These are phyloP conservation scores for Fomitopsis schrenkii DNA, from an alignment of 1,284 basidiomycete genomes.

Conservation along the genomic window DNA sequence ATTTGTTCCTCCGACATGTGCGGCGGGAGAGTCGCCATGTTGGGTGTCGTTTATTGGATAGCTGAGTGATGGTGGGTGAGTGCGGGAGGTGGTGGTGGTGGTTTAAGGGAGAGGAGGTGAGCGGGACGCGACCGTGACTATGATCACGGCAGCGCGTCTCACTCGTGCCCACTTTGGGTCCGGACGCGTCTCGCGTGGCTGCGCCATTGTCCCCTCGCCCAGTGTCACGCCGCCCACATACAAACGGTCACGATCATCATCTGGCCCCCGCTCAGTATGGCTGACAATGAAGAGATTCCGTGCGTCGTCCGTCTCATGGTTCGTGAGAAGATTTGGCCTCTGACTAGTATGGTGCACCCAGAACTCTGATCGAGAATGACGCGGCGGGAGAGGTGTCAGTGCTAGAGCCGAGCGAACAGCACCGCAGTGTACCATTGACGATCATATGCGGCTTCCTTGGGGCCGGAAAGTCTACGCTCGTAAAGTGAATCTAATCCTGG, in stretches of 20 bases:
- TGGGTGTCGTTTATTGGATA: not conserved
- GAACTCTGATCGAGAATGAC: constrained; percentile 42
- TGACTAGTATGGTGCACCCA: constrained; percentile 14
- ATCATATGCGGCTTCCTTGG: constrained; percentile 92
- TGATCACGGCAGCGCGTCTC: constrained; percentile 1
- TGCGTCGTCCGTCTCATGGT: constrained; percentile 10
- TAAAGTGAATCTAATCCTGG: constrained; percentile 48
- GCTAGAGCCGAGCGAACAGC: constrained; percentile 4
- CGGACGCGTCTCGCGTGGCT: not conserved
- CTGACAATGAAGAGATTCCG: constrained; percentile 25
- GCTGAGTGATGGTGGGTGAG: not conserved
- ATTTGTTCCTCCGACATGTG: constrained; percentile 45
- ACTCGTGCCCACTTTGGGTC: not conserved
- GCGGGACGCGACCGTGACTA: constrained; percentile 1
- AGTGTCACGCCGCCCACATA: not conserved
- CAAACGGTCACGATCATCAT: no score
- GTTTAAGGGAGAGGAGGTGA: constrained; percentile 1
- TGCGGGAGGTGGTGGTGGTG: not conserved
- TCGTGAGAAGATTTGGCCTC: not conserved
- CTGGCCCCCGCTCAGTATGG: constrained; percentile 4
- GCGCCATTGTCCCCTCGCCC: not conserved
- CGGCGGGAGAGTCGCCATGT: not conserved
- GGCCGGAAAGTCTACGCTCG: constrained; percentile 86
- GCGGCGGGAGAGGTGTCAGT: not conserved
- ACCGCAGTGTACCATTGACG: constrained; percentile 70